A percentile compares a stretch with the other conserved stretches of the same genome.
These are phyloP conservation scores for Sutorius eximius DNA, from an alignment of 1,284 basidiomycete genomes.

Conservation along the genomic window DNA sequence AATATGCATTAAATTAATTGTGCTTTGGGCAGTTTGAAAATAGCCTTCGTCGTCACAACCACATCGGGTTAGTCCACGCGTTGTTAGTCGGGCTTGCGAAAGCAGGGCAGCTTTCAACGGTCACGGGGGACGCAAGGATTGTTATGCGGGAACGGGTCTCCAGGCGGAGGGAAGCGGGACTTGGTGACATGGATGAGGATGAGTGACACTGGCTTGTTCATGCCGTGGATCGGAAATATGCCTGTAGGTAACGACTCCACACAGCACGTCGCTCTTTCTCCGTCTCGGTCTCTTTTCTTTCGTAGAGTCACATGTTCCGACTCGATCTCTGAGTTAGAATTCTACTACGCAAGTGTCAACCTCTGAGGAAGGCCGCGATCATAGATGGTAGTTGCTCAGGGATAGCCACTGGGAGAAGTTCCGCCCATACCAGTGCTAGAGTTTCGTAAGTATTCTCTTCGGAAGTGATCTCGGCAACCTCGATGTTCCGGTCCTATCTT, in stretches of 20 bases:
- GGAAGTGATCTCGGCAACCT: not conserved
- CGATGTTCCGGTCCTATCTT: not conserved
- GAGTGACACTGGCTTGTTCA: slow-evolving; percentile 8
- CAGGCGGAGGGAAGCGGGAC: slow-evolving; percentile 29
- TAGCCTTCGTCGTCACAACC: slow-evolving; percentile 78
- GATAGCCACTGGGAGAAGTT: slow-evolving; percentile 17
- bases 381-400: slow-evolving; percentile 2
- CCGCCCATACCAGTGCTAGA: slow-evolving; percentile 6
- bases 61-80: slow-evolving; percentile 75
- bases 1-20: not conserved
- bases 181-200: slow-evolving; percentile 33
- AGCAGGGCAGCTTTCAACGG: slow-evolving; percentile 53
- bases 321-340: slow-evolving; percentile 3
- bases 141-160: slow-evolving; percentile 34
- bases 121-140: slow-evolving; percentile 43
- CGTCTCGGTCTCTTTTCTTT: not conserved
- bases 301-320: slow-evolving; percentile 10
- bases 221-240: slow-evolving; percentile 3
- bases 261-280: not conserved
- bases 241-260: slow-evolving; percentile 2
- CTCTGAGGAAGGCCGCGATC: not conserved
- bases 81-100: slow-evolving; percentile 69
- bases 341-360: slow-evolving; percentile 1
- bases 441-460: slow-evolving; percentile 15
- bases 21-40: slow-evolving; percentile 69